Percentiles rank a stretch among this genome's conserved stretches.
phyloP scores from a whole-genome alignment of 176 grass and related monocot species.

The Bothriochloa decipiens region DNA sequence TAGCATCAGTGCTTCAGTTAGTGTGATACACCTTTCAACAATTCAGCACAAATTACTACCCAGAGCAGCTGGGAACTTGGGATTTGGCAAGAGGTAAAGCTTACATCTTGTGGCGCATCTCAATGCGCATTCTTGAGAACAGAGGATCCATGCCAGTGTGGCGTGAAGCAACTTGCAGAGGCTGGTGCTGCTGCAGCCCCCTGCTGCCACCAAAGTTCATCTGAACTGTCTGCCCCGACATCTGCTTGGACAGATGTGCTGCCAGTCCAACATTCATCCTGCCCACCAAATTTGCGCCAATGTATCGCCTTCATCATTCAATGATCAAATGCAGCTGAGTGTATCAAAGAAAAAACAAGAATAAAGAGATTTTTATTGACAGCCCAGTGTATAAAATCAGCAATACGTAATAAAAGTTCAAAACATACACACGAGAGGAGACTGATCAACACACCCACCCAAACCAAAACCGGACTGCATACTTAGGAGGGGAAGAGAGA shows the following conservation, averaged over 20 bases:
- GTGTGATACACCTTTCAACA: not conserved
- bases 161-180: constrained; percentile 32
- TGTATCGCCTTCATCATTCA: constrained; percentile 9
- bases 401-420: not conserved
- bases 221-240: constrained; percentile 25
- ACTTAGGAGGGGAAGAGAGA: not conserved
- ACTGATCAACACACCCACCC: constrained; percentile 7
- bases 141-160: constrained; percentile 38
- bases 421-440: not conserved
- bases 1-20: constrained; percentile 15
- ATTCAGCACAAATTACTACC: not conserved
- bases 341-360: constrained; percentile 30
- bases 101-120: constrained; percentile 57
- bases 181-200: constrained; percentile 18
- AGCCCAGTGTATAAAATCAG: not conserved
- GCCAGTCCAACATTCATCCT: constrained; percentile 39
- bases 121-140: constrained; percentile 30
- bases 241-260: constrained; percentile 24
- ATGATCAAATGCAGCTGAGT: not conserved
- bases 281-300: not conserved
- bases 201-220: constrained; percentile 28
- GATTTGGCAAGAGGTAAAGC: not conserved
- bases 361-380: not conserved
- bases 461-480: not conserved
- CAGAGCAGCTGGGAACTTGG: not conserved